phyloP scores from a whole-genome alignment of 768 basidiomycete genomes.

The Lactarius hengduanensis region DNA sequence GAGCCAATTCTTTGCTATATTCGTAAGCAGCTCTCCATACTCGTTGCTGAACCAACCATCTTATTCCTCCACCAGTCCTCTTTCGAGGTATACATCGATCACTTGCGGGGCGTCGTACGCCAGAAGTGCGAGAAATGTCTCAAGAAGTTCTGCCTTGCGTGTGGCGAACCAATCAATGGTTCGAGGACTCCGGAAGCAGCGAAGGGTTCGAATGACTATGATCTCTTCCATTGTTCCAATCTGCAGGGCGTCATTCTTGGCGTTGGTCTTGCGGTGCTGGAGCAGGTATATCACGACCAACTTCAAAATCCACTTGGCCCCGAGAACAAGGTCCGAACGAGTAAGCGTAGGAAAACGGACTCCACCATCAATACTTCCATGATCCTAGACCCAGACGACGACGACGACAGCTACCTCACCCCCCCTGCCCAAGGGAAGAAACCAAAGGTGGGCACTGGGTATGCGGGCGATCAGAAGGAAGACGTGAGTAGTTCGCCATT shows the following conservation, averaged over 20 bases:
- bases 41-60: constrained; percentile 24
- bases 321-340: constrained; percentile 30
- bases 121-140: constrained; percentile 49
- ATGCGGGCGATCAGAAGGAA: constrained; percentile 79
- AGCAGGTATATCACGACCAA: constrained; percentile 65
- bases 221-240: constrained; percentile 86
- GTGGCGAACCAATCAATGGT: constrained; percentile 43
- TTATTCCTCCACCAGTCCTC: constrained; percentile 50
- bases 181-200: constrained; percentile 30
- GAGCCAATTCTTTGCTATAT: constrained; percentile 79
- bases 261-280: constrained; percentile 86
- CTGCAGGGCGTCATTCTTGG: constrained; percentile 88
- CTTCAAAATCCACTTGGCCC: constrained; percentile 36
- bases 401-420: constrained; percentile 51
- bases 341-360: constrained; percentile 45
- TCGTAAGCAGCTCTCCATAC: constrained; percentile 51
- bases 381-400: constrained; percentile 47
- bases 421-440: constrained; percentile 54
- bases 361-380: constrained; percentile 32
- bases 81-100: constrained; percentile 66
- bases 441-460: constrained; percentile 78
- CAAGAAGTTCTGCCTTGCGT: constrained; percentile 45
- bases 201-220: constrained; percentile 47
- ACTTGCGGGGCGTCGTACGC: constrained; percentile 56
- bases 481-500: constrained; percentile 57